These are phyloP conservation scores for Phoenix roebelenii DNA, from an alignment of 176 grass and related monocot species.

Conservation along the genomic window DNA sequence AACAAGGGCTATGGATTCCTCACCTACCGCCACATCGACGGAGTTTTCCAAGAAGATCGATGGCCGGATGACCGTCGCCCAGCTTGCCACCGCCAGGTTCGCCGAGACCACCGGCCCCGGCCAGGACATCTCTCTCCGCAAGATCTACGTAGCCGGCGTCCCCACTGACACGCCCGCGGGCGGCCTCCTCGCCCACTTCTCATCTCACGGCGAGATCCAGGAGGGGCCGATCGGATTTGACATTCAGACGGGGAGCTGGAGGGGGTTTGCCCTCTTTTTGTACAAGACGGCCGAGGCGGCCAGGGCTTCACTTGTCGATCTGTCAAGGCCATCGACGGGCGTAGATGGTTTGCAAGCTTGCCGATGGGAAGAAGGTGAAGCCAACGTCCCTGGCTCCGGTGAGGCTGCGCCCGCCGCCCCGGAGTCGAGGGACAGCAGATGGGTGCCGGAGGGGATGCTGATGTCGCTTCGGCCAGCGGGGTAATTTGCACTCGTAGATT, in stretches of 20 bases:
- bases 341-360: constrained; percentile 82
- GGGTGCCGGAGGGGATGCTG: constrained; percentile 29
- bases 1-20: constrained; percentile 92
- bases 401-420: neutral
- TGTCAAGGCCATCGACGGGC: constrained; percentile 67
- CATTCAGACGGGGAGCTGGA: constrained; percentile 80
- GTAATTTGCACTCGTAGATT: too few species aligned
- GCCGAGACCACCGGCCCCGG: constrained; percentile 29
- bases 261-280: constrained; percentile 78
- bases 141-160: constrained; percentile 92
- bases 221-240: constrained; percentile 89
- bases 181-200: constrained; percentile 62
- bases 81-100: constrained; percentile 66
- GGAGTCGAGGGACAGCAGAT: constrained; percentile 29
- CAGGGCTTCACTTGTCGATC: constrained; percentile 54
- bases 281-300: constrained; percentile 90
- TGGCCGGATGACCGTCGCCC: constrained; percentile 74
- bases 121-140: constrained; percentile 59
- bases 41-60: constrained; percentile 93
- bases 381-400: constrained; percentile 26
- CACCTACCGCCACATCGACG: constrained; percentile 79
- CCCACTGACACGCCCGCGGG: constrained; percentile 70
- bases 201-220: constrained; percentile 77
- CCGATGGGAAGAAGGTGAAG: constrained; percentile 89
- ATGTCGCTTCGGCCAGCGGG: constrained; percentile 29